These are phyloP conservation scores for Entonaema liquescens DNA, from an alignment of 495 filamentous ascomycete species.

Conservation along the genomic window DNA sequence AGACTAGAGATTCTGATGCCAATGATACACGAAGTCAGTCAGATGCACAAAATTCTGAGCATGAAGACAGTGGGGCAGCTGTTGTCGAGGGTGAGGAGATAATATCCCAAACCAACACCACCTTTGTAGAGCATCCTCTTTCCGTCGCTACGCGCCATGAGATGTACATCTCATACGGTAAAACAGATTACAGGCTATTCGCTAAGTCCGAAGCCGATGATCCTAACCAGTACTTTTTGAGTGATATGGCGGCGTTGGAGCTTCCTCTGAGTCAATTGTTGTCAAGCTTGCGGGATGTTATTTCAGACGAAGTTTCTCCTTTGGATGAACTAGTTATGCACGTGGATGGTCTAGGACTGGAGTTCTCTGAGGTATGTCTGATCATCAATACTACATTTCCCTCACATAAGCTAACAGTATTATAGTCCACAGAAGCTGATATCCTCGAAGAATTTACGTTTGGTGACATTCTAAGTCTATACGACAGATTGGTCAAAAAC, in stretches of 20 bases:
- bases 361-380: conserved; percentile 73
- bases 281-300: conserved; percentile 68
- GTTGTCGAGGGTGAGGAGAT: conserved; percentile 17
- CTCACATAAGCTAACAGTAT: conserved; percentile 23
- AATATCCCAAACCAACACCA: not conserved
- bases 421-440: conserved; percentile 41
- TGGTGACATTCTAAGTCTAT: conserved; percentile 44
- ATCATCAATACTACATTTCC: not conserved
- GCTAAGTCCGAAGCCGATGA: conserved; percentile 70
- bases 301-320: conserved; percentile 70
- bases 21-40: conserved; percentile 16
- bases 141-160: conserved; percentile 38
- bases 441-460: conserved; percentile 46
- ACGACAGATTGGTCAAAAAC: conserved; percentile 52
- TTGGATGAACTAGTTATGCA: conserved; percentile 75
- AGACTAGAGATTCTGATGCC: conserved; percentile 15
- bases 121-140: conserved; percentile 34
- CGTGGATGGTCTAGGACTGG: conserved; percentile 72
- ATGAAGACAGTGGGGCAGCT: not conserved
- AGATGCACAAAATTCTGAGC: conserved; percentile 6
- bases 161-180: conserved; percentile 66
- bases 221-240: conserved; percentile 76
- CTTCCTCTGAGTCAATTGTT: conserved; percentile 68
- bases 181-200: conserved; percentile 75
- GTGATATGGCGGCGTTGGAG: conserved; percentile 69